Percentiles rank a stretch among this genome's conserved stretches.
Conservation (phyloP, 108 stramenopile genomes). For the Skeletonema grethae region DNA sequence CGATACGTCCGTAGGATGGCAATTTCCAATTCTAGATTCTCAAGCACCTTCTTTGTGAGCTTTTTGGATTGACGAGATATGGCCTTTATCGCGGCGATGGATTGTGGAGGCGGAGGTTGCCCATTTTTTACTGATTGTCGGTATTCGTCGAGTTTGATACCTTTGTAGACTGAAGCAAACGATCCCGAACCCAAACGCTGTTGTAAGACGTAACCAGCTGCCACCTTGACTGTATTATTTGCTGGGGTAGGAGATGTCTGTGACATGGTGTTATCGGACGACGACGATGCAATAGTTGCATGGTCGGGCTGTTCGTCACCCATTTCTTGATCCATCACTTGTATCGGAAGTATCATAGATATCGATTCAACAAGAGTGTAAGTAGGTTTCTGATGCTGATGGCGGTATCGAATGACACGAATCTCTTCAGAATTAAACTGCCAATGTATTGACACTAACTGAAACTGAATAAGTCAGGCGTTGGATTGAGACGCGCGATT, state of each 20-base stretch:
- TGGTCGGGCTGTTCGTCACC: not conserved
- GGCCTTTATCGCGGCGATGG: conserved; percentile 89
- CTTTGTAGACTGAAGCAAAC: conserved; percentile 89
- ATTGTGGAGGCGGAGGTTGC: conserved; percentile 32
- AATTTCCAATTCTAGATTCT: conserved; percentile 96
- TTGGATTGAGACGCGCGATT: not conserved
- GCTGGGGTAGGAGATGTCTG: conserved; percentile 6
- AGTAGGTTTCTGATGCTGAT: not conserved
- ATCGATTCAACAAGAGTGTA: not conserved
- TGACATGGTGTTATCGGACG: conserved; percentile 14
- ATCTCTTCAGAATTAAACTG: not conserved
- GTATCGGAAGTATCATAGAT: conserved; percentile 1
- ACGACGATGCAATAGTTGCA: conserved; percentile 5
- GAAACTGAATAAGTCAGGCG: not conserved
- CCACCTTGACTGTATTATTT: conserved; percentile 46
- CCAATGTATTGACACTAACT: too few species aligned
- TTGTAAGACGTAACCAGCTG: conserved; percentile 72
- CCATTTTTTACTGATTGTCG: conserved; percentile 17
- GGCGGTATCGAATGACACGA: not conserved
- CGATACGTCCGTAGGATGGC: conserved; percentile 88
- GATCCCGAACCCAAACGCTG: conserved; percentile 73
- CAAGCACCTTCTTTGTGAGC: conserved; percentile 92
- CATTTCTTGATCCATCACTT: conserved; percentile 7
- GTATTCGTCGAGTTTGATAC: conserved; percentile 39
- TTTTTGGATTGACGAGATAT: conserved; percentile 84